Percentiles rank a stretch among this genome's conserved stretches.
These are phyloP conservation scores for Corrigiola litoralis DNA, from an alignment of 179 eudicot genomes.

Conservation along the genomic window DNA sequence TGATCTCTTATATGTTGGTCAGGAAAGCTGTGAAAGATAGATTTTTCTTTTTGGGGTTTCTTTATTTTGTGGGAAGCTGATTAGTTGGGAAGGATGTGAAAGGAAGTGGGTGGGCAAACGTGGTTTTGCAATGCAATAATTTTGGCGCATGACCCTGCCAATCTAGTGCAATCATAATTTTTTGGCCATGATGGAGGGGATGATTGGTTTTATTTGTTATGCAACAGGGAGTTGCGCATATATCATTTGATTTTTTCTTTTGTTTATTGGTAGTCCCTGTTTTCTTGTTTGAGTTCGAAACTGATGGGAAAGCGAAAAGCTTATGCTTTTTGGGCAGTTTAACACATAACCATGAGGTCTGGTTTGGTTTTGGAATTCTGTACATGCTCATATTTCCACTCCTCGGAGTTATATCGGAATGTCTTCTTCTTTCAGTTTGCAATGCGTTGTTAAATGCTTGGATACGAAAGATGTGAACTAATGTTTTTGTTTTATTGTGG, in stretches of 20 bases:
- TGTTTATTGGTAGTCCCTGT: not conserved
- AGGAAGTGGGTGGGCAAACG: slow-evolving; percentile 20
- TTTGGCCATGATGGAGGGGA: slow-evolving; percentile 14
- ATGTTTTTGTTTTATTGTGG: no score
- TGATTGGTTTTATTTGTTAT: slow-evolving; percentile 16
- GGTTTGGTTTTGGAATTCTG: slow-evolving; percentile 19
- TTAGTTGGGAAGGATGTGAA: slow-evolving; percentile 14
- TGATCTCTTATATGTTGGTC: slow-evolving; percentile 25
- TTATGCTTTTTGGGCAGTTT: slow-evolving; percentile 19
- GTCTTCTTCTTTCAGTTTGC: not conserved
- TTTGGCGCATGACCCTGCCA: slow-evolving; percentile 22
- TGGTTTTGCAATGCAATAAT: slow-evolving; percentile 30
- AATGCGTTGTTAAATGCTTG: no score
- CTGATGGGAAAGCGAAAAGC: slow-evolving; percentile 12
- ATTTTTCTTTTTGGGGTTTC: slow-evolving; percentile 18
- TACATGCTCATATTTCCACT: slow-evolving; percentile 16
- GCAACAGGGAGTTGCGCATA: slow-evolving; percentile 10
- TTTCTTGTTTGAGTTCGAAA: slow-evolving; percentile 13
- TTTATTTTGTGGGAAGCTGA: slow-evolving; percentile 20
- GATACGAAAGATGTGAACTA: no score
- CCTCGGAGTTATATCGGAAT: slow-evolving; percentile 1
- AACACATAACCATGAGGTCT: not conserved
- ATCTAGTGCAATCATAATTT: slow-evolving; percentile 12
- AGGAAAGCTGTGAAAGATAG: slow-evolving; percentile 28
- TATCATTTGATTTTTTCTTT: slow-evolving; percentile 3